Base-by-base conservation (phyloP, 1,284 basidiomycete species). In the Termitomyces sp. region DNA sequence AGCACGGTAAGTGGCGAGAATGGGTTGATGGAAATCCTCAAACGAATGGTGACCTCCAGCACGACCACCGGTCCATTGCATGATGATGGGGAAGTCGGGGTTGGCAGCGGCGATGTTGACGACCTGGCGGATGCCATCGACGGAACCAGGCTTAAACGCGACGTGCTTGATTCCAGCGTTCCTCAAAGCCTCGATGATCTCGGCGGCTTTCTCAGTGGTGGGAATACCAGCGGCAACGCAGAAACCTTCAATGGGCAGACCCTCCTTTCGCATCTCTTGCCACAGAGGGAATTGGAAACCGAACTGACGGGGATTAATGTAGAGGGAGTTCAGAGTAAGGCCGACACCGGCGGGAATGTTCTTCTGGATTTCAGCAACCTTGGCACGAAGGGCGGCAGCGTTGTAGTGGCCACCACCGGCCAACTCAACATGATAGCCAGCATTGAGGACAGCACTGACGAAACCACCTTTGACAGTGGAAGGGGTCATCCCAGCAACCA, bases 401-500 rank as follows among this genome's bases (percentile, higher is more conserved):
- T 91, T 95, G 78, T 97, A 98, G 73, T 99, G 96, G 21, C 94
- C 97, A 57, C 97, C 96, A 61, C 97, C 97, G 48, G 96, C 97
- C 52, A 99, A 81, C 71, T 99, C 96, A 64, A 97, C 81, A 68
- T 98, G 94, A 72, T 90, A 98, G 1, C 96, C 96, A 24, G 96
- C 95, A 62, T 91, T 84, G 61, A 97, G 85, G 35, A 96, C 82
- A 6, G 96, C 94, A 55, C 86, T 84, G 60, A 97, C 93, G 68
- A 97, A 93, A 40, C 92, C 92, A 47, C 88, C 88, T 65, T 93
- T 88, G 58, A 97, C 94, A 19, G 94, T 97, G 1, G 86, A 88
- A 1, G 94, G 94, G 0, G 94, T 97, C 97, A 99, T 99, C 60
- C 96, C 97, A 45, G 93, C 93, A 44, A 99, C 93, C 94, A 97